Percentiles rank a stretch among this genome's conserved stretches.
Evolutionary conservation across 2,329 filamentous ascomycete species (phyloP).

Genomic region (Colletotrichum sp.): DNA sequence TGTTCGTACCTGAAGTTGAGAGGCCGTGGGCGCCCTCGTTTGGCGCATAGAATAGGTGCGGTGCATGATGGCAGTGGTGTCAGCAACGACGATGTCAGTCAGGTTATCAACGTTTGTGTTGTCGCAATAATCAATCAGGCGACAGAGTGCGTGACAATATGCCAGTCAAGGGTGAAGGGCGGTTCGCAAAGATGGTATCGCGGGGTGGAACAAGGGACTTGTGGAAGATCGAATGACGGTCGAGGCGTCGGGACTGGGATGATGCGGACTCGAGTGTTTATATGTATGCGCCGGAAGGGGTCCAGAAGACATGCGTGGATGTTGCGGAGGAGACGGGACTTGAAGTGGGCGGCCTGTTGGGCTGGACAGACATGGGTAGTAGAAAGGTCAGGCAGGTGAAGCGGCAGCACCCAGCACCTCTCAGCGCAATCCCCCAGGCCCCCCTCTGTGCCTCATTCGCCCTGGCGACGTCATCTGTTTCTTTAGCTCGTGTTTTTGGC

Average conservation of each 20-base stretch:
- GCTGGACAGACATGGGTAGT: background rate
- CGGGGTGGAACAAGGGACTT: constrained; percentile 10
- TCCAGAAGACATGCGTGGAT: background rate
- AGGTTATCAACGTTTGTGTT: background rate
- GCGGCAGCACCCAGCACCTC: background rate
- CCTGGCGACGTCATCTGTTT: constrained; percentile 23
- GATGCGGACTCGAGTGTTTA: constrained; percentile 15
- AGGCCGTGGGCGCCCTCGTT: constrained; percentile 92
- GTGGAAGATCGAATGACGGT: constrained; percentile 2
- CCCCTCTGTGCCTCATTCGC: constrained; percentile 20
- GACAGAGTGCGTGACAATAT: background rate
- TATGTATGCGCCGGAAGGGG: constrained; percentile 9
- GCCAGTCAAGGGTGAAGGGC: background rate
- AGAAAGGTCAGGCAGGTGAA: background rate
- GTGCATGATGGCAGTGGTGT: constrained; percentile 72
- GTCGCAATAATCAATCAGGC: background rate
- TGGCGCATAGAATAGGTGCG: constrained; percentile 99
- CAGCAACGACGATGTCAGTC: background rate
- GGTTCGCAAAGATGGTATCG: background rate
- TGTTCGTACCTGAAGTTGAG: constrained; percentile 63
- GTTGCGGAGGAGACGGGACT: constrained; percentile 20
- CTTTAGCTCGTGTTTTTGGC: constrained; percentile 18
- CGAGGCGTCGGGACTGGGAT: background rate
- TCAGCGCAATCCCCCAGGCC: background rate
- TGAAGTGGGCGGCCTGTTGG: background rate